Evolutionary conservation across 2,329 filamentous ascomycete species (phyloP), one percentile per base, ranked within the genome.

Genomic region (Metarhizium brunneum): DNA sequence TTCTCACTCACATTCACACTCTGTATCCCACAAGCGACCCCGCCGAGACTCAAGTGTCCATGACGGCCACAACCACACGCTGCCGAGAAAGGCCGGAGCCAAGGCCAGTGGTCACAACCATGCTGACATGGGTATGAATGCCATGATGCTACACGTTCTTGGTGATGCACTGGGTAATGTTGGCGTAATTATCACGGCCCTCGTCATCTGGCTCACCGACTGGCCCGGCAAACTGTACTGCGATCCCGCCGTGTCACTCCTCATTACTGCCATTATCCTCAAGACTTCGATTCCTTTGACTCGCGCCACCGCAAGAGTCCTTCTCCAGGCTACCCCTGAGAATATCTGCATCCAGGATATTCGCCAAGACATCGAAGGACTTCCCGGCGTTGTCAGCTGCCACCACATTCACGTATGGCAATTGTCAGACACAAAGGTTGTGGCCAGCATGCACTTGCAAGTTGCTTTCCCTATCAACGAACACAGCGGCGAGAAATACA

Each of bases 331-430:
- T 2, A 95, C 94, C 0, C 94, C 94, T 0, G 86, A 91, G 57
- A 88, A 92, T 54, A 85, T 99, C 64, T 86, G 86, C 62, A 83
- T 96, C 56, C 87, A 92, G 61, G 89, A 97, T 57, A 92, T 99
- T 70, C 88, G 90, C 62, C 86, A 92, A 61, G 94, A 99, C 68
- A 96, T 99, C 54, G 83, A 92, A 66, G 75, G 82, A 16, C 83
- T 99, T 6, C 87, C 88, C 0, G 92, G 92, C 47, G 88, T 99
- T 50, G 77, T 94, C 58, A 90, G 88, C 68, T 96, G 91, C 66
- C 94, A 99, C 72, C 92, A 99, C 69, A 80, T 99, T 25, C 94
- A 99, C 69, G 91, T 99, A 59, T 99, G 94, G 94, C 92, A 97
- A 71, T 81, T 99, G 38, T 95, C 88, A 16, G 92, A 97, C 68